A percentile compares a stretch with the other conserved stretches of the same genome.
Conservation (phyloP, 2,329 filamentous ascomycete genomes). For the Aspergillus pseudoglaucus region DNA sequence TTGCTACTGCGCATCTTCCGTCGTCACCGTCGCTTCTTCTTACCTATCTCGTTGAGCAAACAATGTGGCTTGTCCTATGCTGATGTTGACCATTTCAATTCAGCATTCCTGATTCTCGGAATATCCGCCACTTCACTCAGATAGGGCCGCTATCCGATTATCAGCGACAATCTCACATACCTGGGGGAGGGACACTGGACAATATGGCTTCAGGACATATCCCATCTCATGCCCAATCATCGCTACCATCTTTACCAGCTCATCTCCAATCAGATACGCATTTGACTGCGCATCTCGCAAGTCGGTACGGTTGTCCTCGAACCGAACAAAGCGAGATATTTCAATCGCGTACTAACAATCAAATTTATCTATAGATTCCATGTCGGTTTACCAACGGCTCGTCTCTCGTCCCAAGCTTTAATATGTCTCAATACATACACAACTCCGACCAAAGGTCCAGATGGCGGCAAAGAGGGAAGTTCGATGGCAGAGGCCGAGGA, state of each 20-base stretch:
- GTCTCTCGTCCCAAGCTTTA: conserved; percentile 83
- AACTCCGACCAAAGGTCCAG: conserved; percentile 75
- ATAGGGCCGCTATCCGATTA: background rate
- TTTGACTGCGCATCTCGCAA: conserved; percentile 46
- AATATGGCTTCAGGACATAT: conserved; percentile 33
- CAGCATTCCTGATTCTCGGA: background rate
- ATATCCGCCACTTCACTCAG: background rate
- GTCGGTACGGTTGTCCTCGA: conserved; percentile 29
- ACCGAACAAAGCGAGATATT: no score
- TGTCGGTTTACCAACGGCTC: conserved; percentile 78
- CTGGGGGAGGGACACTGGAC: conserved; percentile 25
- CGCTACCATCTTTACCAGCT: conserved; percentile 77
- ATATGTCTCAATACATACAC: conserved; percentile 94
- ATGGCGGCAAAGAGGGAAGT: conserved; percentile 87
- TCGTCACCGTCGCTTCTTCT: background rate
- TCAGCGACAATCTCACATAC: background rate
- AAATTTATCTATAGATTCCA: conserved; percentile 74
- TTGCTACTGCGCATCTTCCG: no score
- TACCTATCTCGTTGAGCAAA: background rate
- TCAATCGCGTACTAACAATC: background rate
- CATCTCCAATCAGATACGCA: conserved; percentile 52
- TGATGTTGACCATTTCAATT: background rate
- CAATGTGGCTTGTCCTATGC: background rate
- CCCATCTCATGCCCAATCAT: conserved; percentile 68
- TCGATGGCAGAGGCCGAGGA: conserved; percentile 90